Percentiles rank a stretch among this genome's conserved stretches.
Evolutionary conservation across 1,139 yeast species (phyloP).

Genomic region (Arxiozyma bovina): DNA sequence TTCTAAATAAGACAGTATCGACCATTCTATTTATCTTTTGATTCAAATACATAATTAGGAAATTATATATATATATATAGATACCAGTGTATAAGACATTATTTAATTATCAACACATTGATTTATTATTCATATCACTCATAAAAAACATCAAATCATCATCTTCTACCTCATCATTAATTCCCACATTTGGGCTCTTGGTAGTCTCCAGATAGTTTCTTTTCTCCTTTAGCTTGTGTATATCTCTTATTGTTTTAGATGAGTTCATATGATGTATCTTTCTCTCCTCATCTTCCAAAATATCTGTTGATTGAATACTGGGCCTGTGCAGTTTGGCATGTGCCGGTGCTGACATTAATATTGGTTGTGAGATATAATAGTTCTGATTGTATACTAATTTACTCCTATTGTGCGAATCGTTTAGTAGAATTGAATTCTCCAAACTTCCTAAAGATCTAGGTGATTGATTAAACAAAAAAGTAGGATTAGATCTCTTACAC

Average conservation of each 20-base stretch:
- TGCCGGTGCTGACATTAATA: slow-evolving; percentile 33
- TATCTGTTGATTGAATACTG: slow-evolving; percentile 28
- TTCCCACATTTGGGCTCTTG: not conserved
- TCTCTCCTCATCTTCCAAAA: slow-evolving; percentile 10
- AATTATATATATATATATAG: not conserved
- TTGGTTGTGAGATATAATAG: slow-evolving; percentile 32
- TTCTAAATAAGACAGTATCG: not conserved
- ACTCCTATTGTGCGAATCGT: slow-evolving; percentile 20
- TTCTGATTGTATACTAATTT: slow-evolving; percentile 24
- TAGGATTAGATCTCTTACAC: not conserved
- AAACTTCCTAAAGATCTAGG: not conserved
- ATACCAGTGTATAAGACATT: not conserved
- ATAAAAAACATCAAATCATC: slow-evolving; percentile 79
- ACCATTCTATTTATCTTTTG: not conserved
- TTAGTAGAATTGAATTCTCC: slow-evolving; percentile 5
- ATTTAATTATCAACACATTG: not conserved
- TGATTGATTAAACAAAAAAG: not conserved
- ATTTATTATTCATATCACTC: slow-evolving; percentile 67
- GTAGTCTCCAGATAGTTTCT: not conserved
- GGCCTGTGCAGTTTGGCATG: slow-evolving; percentile 33
- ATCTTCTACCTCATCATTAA: slow-evolving; percentile 47
- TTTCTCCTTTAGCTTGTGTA: slow-evolving; percentile 5
- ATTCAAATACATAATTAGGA: no score
- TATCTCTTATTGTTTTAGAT: not conserved
- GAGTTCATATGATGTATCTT: slow-evolving; percentile 4